Evolutionary conservation across 331 rosid genomes (phyloP), one percentile per base, ranked within the genome.

Genomic region (Acacia concinna): DNA sequence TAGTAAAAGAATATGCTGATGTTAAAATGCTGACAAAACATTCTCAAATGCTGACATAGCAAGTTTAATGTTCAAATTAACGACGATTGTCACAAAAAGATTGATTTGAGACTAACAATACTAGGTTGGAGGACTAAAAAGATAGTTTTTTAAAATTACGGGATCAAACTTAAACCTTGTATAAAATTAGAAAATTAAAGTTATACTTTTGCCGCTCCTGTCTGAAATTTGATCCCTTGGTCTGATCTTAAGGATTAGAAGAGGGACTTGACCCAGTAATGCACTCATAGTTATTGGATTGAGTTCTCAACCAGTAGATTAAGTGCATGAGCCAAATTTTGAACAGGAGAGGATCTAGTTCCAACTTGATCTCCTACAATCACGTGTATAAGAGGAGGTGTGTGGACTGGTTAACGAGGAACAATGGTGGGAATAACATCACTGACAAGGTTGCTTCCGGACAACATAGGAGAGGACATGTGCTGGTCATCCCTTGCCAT

Each of bases 361-460:
- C 65, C 65, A 59, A 59, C 32, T 59, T 12, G 65, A 59, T 59
- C 65, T 25, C 34, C 34, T 25, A 11, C 15, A 25, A 27, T 59
- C 35, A 10, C 12, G 0, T 23, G 63, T 59, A 34, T 59, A 10
- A 23, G 32, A 6, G 49, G 27, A 63, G 13, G 43, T 1, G 43
- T 23, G 30, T 18, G 62, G 18, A 49, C 14, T 17, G 25, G 34
- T 89, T 86, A 91, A 0, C 98, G 92, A 68, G 97, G 95, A 28
- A 54, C 77, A 73, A 93, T 85, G 76, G 89, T 86, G 31, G 98
- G 95, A 78, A 72, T 52, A 18, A 85, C 86, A 28, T 82, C 93
- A 20, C 97, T 93, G 70, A 78, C 71, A 47, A 91, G 93, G 80
- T 91, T 84, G 69, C 97, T 90, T 78, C 95, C 95, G 0, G 73